Percentiles rank a stretch among this genome's conserved stretches.
These are phyloP conservation scores for Penicillium sp. DNA, from an alignment of 2,329 filamentous ascomycete genomes.

Conservation along the genomic window DNA sequence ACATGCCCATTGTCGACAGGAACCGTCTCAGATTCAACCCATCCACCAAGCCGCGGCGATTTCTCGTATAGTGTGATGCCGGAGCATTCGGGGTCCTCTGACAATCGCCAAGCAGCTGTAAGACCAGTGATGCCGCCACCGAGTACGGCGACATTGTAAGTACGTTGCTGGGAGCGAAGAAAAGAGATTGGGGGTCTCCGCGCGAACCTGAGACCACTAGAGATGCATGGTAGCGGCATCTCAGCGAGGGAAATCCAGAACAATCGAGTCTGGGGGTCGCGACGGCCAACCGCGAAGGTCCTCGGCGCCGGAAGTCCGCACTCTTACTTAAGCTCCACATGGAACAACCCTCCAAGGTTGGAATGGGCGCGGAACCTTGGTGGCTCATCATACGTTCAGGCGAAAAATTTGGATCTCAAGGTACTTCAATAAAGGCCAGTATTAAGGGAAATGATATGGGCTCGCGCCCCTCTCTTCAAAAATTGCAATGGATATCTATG, in stretches of 20 bases:
- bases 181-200: constrained; percentile 19
- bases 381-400: not conserved
- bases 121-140: constrained; percentile 84
- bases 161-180: constrained; percentile 22
- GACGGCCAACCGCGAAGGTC: not conserved
- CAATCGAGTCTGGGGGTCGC: not conserved
- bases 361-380: too few species aligned
- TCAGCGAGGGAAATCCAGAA: constrained; percentile 12
- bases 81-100: constrained; percentile 62
- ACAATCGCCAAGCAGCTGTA: constrained; percentile 72
- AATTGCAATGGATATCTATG: constrained; percentile 25
- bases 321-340: constrained; percentile 9
- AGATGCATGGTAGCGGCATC: constrained; percentile 29
- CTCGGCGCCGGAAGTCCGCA: constrained; percentile 2
- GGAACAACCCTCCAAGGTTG: too few species aligned
- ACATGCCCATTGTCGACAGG: constrained; percentile 60
- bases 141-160: constrained; percentile 61
- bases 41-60: constrained; percentile 69
- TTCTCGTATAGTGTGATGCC: constrained; percentile 81
- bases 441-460: not conserved
- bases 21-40: constrained; percentile 68
- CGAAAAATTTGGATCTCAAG: not conserved
- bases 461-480: constrained; percentile 9
- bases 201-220: constrained; percentile 22
- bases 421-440: too few species aligned